Percentiles rank a stretch among this genome's conserved stretches.
These are phyloP conservation scores for Cyberlindnera xylosilytica DNA, from an alignment of 805 yeast species.

Conservation along the genomic window DNA sequence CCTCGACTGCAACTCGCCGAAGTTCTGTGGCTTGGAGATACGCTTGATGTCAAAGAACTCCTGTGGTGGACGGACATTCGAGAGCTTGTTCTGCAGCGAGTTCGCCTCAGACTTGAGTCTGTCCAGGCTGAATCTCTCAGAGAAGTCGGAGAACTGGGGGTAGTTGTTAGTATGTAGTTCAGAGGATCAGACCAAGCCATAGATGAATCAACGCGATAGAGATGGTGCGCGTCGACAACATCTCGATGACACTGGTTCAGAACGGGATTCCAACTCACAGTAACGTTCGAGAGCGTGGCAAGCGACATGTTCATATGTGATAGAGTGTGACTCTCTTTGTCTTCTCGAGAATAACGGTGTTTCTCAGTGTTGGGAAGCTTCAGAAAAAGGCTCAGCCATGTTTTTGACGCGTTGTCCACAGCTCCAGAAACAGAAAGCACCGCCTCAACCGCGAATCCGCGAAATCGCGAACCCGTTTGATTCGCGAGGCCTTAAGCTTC, in stretches of 20 bases:
- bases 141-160: constrained; percentile 36
- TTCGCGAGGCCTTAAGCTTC: no score
- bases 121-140: constrained; percentile 50
- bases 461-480: background rate
- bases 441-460: no score
- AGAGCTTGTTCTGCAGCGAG: constrained; percentile 57
- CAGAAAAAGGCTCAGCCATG: background rate
- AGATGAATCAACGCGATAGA: no score
- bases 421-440: no score
- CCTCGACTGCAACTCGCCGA: constrained; percentile 86
- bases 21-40: constrained; percentile 85
- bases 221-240: background rate
- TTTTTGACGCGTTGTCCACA: background rate
- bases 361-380: no score
- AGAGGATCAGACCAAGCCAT: no score
- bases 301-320: constrained; percentile 27
- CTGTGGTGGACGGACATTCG: constrained; percentile 81
- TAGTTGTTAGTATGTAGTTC: constrained; percentile 10
- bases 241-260: background rate
- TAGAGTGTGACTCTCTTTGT: background rate
- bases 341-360: no score
- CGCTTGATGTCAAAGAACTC: constrained; percentile 92
- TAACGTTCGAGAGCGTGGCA: constrained; percentile 36
- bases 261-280: no score
- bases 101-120: constrained; percentile 45